Evolutionary conservation across 2,329 filamentous ascomycete species (phyloP).

Genomic region (Lasiodiplodia gonubiensis): DNA sequence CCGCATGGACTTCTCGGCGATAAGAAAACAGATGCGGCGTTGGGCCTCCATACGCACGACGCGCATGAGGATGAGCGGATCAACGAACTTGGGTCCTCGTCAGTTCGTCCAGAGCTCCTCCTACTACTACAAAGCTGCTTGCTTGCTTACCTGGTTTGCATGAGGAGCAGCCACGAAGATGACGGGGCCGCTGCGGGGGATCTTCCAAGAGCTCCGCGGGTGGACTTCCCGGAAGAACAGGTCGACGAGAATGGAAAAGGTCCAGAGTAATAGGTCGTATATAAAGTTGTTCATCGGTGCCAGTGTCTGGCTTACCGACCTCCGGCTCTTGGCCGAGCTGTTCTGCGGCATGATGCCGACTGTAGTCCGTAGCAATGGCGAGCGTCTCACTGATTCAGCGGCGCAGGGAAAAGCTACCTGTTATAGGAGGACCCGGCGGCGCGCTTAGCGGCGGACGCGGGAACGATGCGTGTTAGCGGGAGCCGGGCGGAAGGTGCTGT

Average conservation of each 20-base stretch:
- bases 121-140: neutral
- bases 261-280: conserved; percentile 59
- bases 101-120: neutral
- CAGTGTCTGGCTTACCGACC: conserved; percentile 9
- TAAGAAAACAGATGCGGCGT: conserved; percentile 88
- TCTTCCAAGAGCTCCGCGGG: conserved; percentile 91
- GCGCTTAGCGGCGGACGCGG: neutral
- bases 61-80: conserved; percentile 90
- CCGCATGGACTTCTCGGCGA: conserved; percentile 93
- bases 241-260: conserved; percentile 83
- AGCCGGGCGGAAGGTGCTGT: conserved; percentile 11
- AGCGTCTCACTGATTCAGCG: neutral
- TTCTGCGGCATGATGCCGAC: conserved; percentile 24
- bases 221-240: conserved; percentile 98
- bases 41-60: conserved; percentile 85
- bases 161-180: conserved; percentile 97
- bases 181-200: conserved; percentile 84
- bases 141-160: conserved; percentile 78
- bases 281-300: conserved; percentile 30
- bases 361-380: neutral
- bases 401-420: conserved; percentile 5
- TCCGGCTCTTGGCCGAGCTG: conserved; percentile 11
- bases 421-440: conserved; percentile 7
- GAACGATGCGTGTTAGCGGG: conserved; percentile 4
- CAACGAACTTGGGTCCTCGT: conserved; percentile 74